phyloP scores from a whole-genome alignment of 2,329 filamentous ascomycete genomes.

The Leptosphaerulina australis region DNA sequence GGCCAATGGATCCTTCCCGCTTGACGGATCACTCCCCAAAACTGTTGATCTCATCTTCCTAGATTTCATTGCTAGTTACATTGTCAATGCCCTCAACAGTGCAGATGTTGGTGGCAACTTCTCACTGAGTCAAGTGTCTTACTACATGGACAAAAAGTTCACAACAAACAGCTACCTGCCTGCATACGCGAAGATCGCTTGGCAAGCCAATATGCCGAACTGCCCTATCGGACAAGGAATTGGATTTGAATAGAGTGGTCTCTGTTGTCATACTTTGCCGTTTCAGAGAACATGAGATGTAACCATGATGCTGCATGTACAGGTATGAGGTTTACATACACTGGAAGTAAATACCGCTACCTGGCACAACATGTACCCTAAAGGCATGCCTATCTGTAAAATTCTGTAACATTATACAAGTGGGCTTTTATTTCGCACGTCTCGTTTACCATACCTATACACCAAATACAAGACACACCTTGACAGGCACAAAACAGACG shows the following conservation, averaged over 20 bases:
- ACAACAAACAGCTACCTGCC: constrained; percentile 53
- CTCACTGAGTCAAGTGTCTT: constrained; percentile 36
- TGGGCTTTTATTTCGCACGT: too few relatives aligned
- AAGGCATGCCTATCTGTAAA: too few relatives aligned
- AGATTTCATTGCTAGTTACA: constrained; percentile 54
- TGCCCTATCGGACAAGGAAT: constrained; percentile 49
- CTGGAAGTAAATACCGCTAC: too few relatives aligned
- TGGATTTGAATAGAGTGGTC: constrained; percentile 20
- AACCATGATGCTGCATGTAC: too few relatives aligned
- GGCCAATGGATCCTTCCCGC: constrained; percentile 56
- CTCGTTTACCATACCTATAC: too few relatives aligned
- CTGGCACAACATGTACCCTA: too few relatives aligned
- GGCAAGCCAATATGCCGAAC: constrained; percentile 49
- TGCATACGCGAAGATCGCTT: constrained; percentile 50
- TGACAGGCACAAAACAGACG: too few relatives aligned
- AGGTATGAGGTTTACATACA: too few relatives aligned
- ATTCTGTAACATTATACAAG: too few relatives aligned
- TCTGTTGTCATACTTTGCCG: too few relatives aligned
- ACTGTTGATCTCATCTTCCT: constrained; percentile 61
- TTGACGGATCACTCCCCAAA: constrained; percentile 50
- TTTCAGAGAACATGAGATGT: too few relatives aligned
- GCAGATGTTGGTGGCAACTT: constrained; percentile 43
- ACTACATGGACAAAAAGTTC: constrained; percentile 50
- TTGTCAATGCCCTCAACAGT: constrained; percentile 45
- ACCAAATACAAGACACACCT: too few relatives aligned